phyloP scores from a whole-genome alignment of 768 basidiomycete genomes.

The Chalciporus pseudorubinellus region DNA sequence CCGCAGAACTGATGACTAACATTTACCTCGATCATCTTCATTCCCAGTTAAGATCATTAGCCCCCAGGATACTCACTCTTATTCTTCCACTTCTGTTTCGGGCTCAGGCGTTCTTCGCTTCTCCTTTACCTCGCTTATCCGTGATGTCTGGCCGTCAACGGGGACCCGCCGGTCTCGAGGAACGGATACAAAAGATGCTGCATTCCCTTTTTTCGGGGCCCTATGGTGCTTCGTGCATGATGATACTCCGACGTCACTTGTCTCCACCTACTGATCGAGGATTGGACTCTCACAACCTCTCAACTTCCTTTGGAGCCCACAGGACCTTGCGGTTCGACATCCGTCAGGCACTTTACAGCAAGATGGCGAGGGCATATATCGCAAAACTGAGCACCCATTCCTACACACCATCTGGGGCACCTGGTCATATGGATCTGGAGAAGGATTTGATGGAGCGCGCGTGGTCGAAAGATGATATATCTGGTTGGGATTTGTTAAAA shows the following conservation, averaged over 20 bases:
- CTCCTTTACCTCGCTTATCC: constrained; percentile 67
- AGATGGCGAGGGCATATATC: constrained; percentile 68
- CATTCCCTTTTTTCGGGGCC: constrained; percentile 60
- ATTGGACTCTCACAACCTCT: constrained; percentile 26
- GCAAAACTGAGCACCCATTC: constrained; percentile 47
- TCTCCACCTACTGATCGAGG: constrained; percentile 42
- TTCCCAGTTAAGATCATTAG: constrained; percentile 58
- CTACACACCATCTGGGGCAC: constrained; percentile 60
- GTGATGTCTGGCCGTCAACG: constrained; percentile 41
- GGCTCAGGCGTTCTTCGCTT: constrained; percentile 59
- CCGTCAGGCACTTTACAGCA: constrained; percentile 55
- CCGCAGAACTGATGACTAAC: constrained; percentile 60
- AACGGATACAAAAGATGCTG: constrained; percentile 55
- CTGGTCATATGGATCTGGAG: constrained; percentile 58
- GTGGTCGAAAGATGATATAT: constrained; percentile 67
- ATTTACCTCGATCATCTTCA: constrained; percentile 64
- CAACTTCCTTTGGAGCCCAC: constrained; percentile 55
- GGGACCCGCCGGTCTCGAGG: constrained; percentile 42
- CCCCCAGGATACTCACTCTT: constrained; percentile 48
- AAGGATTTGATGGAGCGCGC: constrained; percentile 67
- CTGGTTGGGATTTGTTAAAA: constrained; percentile 64
- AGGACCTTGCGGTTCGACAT: constrained; percentile 63
- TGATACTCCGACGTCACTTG: constrained; percentile 57
- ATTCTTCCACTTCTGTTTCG: constrained; percentile 77
- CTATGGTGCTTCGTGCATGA: constrained; percentile 63